Base-by-base conservation (phyloP, 805 yeast species). In the Pichia insulana region DNA sequence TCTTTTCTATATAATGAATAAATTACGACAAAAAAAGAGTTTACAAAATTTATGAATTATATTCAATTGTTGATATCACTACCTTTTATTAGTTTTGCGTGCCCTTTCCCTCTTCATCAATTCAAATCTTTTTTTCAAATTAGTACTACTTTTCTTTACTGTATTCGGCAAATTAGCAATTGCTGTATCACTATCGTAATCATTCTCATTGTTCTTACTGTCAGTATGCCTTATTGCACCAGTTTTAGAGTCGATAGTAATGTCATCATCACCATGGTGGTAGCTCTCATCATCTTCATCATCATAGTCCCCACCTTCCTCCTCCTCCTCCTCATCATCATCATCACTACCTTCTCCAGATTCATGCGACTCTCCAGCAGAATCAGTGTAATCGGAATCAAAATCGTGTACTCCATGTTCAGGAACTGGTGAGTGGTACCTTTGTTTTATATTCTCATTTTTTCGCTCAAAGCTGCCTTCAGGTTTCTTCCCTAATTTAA, bases 311-410 rank as follows among this genome's bases (percentile, higher is more conserved):
- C 13, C 18, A 16, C 34, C 8, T 7, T 57, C 48, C 5, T 60
- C 62, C 38, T 65, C 70, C 46, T 66, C 68, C n/a, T n/a, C n/a
- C n/a, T n/a, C n/a, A n/a, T n/a, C n/a, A n/a, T n/a, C n/a, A 36
- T 67, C 66, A 35, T 58, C 63, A 42, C 61, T 59, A 33, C 61
- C 63, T 37, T 64, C 51, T 18, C 53, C 55, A 2, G 59, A 50
- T 15, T 44, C 38, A 17, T 48, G 48, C 34, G 59, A 50, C 2
- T 63, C 64, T 10, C 59, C 62, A 32, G 55, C 55, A 2, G 57
- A 41, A 34, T 56, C 59, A 12, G 42, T 46, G 13, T 25, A 39
- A 33, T 32, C 19, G 26, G 27, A 37, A 7, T n/a, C 16, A 10
- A 13, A 11, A 11, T 11, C 13, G 10, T 11, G 10, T 7, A 7